Evolutionary conservation across 1,284 basidiomycete genomes (phyloP), one percentile per base, ranked within the genome.

Genomic region (Boletellus deceptivus): DNA sequence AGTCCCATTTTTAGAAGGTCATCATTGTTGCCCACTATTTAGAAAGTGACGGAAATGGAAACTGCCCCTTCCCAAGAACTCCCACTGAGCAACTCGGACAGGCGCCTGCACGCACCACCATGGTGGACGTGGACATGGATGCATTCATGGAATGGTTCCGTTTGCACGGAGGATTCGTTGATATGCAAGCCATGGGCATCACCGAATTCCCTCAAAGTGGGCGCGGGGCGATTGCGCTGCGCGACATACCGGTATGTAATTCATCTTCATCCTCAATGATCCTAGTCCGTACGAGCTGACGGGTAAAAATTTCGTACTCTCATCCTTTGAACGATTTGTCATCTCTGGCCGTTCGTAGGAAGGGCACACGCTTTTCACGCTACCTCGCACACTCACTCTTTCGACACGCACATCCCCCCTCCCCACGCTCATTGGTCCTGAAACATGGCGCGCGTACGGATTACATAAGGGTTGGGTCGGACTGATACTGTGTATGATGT

Each of bases 401-500:
- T 93, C 93, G 0, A 86, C 84, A 2, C 80, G 83, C 29, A 95
- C 91, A 0, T 92, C 87, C 1, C 57, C 70, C 0, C 76, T 97
- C 2, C 83, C 83, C 1, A 54, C 67, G 11, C 73, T 78, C 3
- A 73, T 93, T 46, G 83, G 84, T 11, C 52, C 67, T 4, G 71
- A 74, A 6, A 76, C 78, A 35, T 95, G 91, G 92, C 79, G 69
- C 62, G 69, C 65, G 43, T 68, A 73, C 52, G 67, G 71, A 20
- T 68, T 94, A 49, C 75, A 86, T 46, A 72, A 78, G 47, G 91
- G 93, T 1, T 98, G 95, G 95, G 74, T 80, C 2, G 89, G 89
- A 1, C 74, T 98, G 37, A 98, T 98, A 52, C 74, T 98, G 20
- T 91, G 87, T 57, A 89, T 98, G 86, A 93, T 98, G 89, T 98